A percentile compares a stretch with the other conserved stretches of the same genome.
Evolutionary conservation across 1,284 basidiomycete species (phyloP).

Genomic region (Ceratobasidium sp.): DNA sequence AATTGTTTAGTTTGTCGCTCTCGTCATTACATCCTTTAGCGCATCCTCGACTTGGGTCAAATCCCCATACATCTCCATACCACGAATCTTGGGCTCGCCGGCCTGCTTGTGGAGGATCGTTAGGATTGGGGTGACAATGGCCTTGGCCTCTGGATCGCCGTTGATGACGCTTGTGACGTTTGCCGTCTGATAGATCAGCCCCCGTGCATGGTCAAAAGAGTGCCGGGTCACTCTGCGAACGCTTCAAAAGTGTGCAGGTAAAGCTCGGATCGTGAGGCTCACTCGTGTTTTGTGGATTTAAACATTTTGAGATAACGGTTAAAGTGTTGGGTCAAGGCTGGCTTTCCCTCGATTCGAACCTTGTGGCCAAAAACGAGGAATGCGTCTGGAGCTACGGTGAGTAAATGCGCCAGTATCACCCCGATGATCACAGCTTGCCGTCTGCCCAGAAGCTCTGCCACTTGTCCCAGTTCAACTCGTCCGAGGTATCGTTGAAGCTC

Average conservation of each 20-base stretch:
- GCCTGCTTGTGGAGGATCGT: neutral
- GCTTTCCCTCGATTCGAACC: conserved; percentile 6
- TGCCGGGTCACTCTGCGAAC: neutral
- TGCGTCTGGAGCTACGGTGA: neutral
- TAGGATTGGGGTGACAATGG: neutral
- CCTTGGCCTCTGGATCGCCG: neutral
- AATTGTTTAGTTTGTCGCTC: neutral
- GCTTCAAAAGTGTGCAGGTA: neutral
- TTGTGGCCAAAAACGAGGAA: conserved; percentile 8
- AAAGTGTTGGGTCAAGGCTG: conserved; percentile 1
- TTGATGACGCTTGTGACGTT: conserved; percentile 4
- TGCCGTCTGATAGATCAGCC: conserved; percentile 1
- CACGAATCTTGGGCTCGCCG: conserved; percentile 4
- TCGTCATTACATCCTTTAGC: neutral
- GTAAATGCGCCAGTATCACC: neutral
- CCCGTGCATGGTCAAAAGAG: neutral
- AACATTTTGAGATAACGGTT: conserved; percentile 6
- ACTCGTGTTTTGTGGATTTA: neutral
- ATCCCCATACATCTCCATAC: neutral
- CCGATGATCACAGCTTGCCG: neutral
- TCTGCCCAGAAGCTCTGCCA: conserved; percentile 14
- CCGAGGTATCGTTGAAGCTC: conserved; percentile 1
- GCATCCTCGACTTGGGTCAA: neutral
- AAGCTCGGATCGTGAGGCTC: neutral
- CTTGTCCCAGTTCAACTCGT: neutral